Conservation (phyloP, 495 filamentous ascomycete genomes). For the Lophium mytilinum region DNA sequence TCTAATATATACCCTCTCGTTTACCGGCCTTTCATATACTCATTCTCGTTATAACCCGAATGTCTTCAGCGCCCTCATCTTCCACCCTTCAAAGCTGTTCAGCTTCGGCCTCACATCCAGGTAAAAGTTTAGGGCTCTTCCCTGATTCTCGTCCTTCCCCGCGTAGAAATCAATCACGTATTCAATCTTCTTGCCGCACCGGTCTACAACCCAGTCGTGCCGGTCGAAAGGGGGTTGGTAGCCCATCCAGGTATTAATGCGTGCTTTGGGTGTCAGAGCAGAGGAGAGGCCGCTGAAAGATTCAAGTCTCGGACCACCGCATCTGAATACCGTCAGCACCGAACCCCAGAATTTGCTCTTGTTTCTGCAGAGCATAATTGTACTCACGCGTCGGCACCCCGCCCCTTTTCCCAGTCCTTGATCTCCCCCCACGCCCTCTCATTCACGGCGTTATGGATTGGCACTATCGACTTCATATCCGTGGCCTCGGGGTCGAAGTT, state of each 20-base stretch:
- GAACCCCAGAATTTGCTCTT: neutral
- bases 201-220: conserved; percentile 94
- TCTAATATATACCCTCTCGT: too few species aligned
- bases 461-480: conserved; percentile 84
- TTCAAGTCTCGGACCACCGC: conserved; percentile 73
- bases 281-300: conserved; percentile 66
- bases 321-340: conserved; percentile 37
- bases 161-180: conserved; percentile 98
- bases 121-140: conserved; percentile 76
- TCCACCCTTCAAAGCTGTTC: conserved; percentile 81
- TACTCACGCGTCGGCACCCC: conserved; percentile 45
- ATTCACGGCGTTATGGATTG: conserved; percentile 91
- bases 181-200: conserved; percentile 81
- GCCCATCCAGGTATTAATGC: conserved; percentile 71
- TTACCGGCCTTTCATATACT: too few species aligned
- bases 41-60: conserved; percentile 40
- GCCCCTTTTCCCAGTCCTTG: conserved; percentile 65
- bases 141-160: conserved; percentile 52
- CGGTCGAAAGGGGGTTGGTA: conserved; percentile 90
- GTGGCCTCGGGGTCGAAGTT: conserved; percentile 47
- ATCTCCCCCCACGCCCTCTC: conserved; percentile 40
- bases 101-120: conserved; percentile 92
- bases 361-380: neutral
- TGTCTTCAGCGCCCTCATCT: conserved; percentile 63
- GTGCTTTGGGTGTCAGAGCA: conserved; percentile 66